phyloP scores from a whole-genome alignment of 2,329 filamentous ascomycete genomes.

The Furcasterigmium sp. region DNA sequence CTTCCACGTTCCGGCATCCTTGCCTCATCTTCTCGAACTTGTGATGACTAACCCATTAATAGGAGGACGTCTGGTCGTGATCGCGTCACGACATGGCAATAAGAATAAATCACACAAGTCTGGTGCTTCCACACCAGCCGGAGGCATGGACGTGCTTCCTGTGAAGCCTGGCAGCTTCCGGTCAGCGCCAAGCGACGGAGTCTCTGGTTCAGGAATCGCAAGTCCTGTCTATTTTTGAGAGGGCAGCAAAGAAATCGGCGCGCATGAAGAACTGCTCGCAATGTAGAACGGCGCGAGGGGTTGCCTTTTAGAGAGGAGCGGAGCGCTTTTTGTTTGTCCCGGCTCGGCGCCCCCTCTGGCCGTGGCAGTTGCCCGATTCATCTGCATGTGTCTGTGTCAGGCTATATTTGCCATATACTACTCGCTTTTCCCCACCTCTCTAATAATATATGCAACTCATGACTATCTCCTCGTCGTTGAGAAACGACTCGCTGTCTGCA shows the following conservation, averaged over 20 bases:
- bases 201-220: too few species aligned
- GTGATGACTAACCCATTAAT: constrained; percentile 7
- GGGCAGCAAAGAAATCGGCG: too few species aligned
- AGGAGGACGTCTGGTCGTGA: constrained; percentile 72
- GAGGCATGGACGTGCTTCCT: too few species aligned
- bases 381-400: neutral
- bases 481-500: too few species aligned
- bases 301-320: neutral
- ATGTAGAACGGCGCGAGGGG: too few species aligned
- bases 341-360: neutral
- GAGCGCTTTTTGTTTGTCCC: neutral
- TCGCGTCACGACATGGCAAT: too few species aligned
- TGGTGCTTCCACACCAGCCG: too few species aligned
- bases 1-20: neutral
- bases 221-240: too few species aligned
- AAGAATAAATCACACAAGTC: too few species aligned
- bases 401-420: neutral
- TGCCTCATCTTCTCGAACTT: too few species aligned
- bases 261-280: too few species aligned
- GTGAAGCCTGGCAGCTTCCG: neutral
- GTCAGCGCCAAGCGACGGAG: neutral
- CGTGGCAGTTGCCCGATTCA: neutral
- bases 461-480: too few species aligned
- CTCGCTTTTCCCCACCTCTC: neutral
- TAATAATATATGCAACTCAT: neutral